Evolutionary conservation across 208 protist species (phyloP).

Genomic region (Crithidia sp.): DNA sequence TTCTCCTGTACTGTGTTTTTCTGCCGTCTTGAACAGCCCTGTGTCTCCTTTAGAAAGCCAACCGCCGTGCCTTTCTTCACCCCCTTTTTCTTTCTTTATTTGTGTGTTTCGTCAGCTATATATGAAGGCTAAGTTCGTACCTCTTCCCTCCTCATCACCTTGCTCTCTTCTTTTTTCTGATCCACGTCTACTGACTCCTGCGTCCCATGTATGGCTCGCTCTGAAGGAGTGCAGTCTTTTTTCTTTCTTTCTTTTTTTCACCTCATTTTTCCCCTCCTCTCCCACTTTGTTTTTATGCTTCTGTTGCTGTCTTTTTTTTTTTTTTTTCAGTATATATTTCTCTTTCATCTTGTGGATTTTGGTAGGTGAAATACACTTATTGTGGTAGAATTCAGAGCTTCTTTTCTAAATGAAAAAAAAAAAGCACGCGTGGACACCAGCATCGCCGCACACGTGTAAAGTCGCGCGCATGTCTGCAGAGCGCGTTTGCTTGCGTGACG

Average conservation of each 20-base stretch:
- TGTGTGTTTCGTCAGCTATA: background rate
- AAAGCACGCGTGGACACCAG: too few species aligned
- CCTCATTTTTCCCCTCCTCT: background rate
- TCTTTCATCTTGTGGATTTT: too few species aligned
- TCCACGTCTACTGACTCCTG: background rate
- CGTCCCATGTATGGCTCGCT: background rate
- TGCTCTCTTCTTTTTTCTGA: background rate
- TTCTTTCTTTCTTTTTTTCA: slow-evolving; percentile 19
- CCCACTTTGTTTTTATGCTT: slow-evolving; percentile 16
- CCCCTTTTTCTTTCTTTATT: too few species aligned
- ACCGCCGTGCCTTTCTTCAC: too few species aligned
- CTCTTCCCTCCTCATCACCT: background rate
- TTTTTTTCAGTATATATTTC: too few species aligned
- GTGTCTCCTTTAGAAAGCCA: too few species aligned
- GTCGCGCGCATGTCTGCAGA: too few species aligned
- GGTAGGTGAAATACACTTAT: too few species aligned
- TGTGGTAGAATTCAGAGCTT: background rate
- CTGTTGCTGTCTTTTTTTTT: slow-evolving; percentile 14
- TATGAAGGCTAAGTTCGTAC: background rate
- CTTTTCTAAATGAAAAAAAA: background rate
- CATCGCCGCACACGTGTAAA: too few species aligned
- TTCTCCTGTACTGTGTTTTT: background rate
- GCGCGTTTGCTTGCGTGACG: too few species aligned
- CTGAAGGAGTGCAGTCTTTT: background rate
- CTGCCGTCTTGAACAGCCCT: background rate